These are phyloP conservation scores for Oryza brachyantha DNA, from an alignment of 176 grass and related monocot genomes.

Conservation along the genomic window DNA sequence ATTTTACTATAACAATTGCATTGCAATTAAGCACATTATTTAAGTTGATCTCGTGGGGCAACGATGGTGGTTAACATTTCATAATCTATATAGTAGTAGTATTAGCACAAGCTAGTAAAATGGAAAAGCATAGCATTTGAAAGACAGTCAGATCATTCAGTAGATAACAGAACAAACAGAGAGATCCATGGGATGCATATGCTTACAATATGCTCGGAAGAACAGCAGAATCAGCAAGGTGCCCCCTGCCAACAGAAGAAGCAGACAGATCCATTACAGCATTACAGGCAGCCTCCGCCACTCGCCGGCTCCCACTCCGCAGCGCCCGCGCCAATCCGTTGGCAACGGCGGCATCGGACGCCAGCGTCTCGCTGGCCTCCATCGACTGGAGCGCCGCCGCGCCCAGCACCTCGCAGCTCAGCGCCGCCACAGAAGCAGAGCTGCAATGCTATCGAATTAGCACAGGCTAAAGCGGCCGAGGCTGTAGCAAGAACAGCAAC, in stretches of 20 bases:
- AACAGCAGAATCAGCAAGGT: constrained; percentile 31
- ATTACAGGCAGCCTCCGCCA: constrained; percentile 37
- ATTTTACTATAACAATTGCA: not conserved
- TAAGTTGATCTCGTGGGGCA: not conserved
- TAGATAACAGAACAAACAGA: not conserved
- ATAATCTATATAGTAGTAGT: not conserved
- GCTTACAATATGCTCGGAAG: constrained; percentile 63
- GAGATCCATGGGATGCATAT: not conserved
- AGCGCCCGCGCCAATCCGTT: constrained; percentile 41
- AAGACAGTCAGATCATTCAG: not conserved
- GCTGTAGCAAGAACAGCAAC: not conserved
- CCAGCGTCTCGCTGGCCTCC: constrained; percentile 34
- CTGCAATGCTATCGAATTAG: not conserved
- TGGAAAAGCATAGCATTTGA: not conserved
- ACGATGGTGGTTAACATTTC: not conserved
- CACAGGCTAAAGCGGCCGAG: not conserved
- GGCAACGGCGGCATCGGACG: constrained; percentile 34
- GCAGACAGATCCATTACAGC: constrained; percentile 51
- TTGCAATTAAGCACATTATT: not conserved
- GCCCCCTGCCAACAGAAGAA: constrained; percentile 40
- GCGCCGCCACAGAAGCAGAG: constrained; percentile 37
- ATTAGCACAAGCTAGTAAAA: not conserved
- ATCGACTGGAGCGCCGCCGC: constrained; percentile 51
- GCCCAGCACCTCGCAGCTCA: constrained; percentile 55
- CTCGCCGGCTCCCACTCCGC: constrained; percentile 27